Evolutionary conservation across 768 basidiomycete species (phyloP), one percentile per base, ranked within the genome.

Genomic region (Bullera alba): DNA sequence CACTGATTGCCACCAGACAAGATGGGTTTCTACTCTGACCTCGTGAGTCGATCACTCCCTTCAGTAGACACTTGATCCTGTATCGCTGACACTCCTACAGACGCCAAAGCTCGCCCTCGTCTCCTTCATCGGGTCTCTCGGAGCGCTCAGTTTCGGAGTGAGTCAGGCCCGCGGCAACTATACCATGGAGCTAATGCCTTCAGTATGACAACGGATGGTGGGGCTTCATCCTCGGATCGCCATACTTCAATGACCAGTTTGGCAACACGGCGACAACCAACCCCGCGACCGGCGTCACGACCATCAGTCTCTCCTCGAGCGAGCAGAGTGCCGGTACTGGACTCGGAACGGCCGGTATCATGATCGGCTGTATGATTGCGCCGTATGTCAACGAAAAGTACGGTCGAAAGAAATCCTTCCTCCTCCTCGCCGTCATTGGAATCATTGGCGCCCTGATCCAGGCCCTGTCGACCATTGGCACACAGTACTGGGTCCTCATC

Each of bases 191-290:
- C n/a, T n/a, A n/a, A n/a, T n/a, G n/a, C n/a, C n/a, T n/a, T n/a
- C n/a, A n/a, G n/a, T n/a, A n/a, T n/a, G 60, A 62, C 30, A 62
- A 62, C 29, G 57, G 57, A 38, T 62, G 60, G 60, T 62, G 60
- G 60, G 57, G 60, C 17, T 48, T 49, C 29, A 48, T 59, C 23
- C 51, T 58, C 16, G 60, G 60, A 12, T 44, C 42, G 6, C 36
- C 36, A 21, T 5, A 35, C 16, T 62, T 62, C 49, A 37, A 53
- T 21, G 16, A 32, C 19, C 46, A 51, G 26, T 65, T 58, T 38
- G 58, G 58, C 6, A 16, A 10, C 5, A 10, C 28, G 15, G 44
- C 21, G 10, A 35, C 25, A 2, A 54, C 52, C 15, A 43, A 59
- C 10, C n/a, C n/a, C n/a, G n/a, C n/a, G n/a, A n/a, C n/a, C n/a